These are phyloP conservation scores for Coccinonectria pachysandricola DNA, from an alignment of 2,329 filamentous ascomycete genomes.

Conservation along the genomic window DNA sequence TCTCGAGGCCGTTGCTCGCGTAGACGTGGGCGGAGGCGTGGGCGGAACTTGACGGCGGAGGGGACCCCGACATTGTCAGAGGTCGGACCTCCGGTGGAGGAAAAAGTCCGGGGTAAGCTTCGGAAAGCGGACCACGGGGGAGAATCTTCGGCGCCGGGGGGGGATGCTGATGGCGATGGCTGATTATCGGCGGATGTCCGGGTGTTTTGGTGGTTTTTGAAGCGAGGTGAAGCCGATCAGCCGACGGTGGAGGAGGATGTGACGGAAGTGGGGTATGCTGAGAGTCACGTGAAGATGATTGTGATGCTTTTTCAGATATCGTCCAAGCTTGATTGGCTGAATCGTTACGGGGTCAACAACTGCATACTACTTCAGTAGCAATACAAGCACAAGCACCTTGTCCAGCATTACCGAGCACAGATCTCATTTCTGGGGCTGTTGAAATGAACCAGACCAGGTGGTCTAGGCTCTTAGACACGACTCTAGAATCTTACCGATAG, in stretches of 20 bases:
- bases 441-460: too few species aligned
- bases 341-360: too few species aligned
- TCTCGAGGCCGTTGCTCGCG: conserved; percentile 35
- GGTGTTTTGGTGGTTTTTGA: conserved; percentile 25
- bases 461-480: too few species aligned
- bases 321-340: conserved; percentile 1
- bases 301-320: background rate
- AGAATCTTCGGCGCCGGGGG: conserved; percentile 7
- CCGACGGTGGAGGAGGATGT: conserved; percentile 11
- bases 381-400: too few species aligned
- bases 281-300: conserved; percentile 4
- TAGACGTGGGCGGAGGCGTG: conserved; percentile 30
- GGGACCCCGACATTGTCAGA: conserved; percentile 16
- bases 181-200: conserved; percentile 35
- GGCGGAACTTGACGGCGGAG: conserved; percentile 16
- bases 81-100: background rate
- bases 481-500: too few species aligned
- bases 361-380: too few species aligned
- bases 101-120: conserved; percentile 3
- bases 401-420: too few species aligned
- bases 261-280: background rate
- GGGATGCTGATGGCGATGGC: conserved; percentile 23
- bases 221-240: conserved; percentile 29
- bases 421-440: too few species aligned
- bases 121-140: conserved; percentile 13